Base-by-base conservation (phyloP, 805 yeast species). In the Saccharomycopsis sp. region DNA sequence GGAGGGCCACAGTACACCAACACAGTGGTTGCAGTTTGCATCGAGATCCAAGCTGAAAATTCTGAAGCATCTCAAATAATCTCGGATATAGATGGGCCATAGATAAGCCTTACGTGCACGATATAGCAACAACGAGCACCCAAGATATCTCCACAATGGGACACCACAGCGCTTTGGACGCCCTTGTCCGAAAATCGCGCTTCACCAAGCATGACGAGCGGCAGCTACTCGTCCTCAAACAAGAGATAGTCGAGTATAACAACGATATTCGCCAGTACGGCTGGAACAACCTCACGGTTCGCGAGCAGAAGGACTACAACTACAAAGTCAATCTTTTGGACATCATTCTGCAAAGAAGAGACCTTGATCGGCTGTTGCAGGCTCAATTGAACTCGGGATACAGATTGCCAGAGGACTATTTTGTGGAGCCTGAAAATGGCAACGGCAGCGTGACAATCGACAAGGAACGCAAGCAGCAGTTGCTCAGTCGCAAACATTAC, bases 371-470 rank as follows among this genome's bases (percentile, higher is more conserved):
- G 2, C 69, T 64, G 4, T 61, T 54, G 15, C 21, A 50, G 3
- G 47, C 37, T 5, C 52, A 56, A 46, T 34, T 58, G 2, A 52
- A 64, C 24, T 60, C 58, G n/a, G 79, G 74, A 3, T 86, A 82
- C 61, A 67, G 72, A 20, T 62, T 85, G 16, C 90, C 88, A 1
- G 81, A 79, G 41, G 89, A 83, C 54, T 77, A 78, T 61, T 60
- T 77, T n/a, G 79, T 29, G 37, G 37, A 29, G 37, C 37, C 78
- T 1, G 74, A 73, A 14, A 73, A 75, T 15, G 85, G 86, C 2
- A 54, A 52, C 46, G 53, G 52, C n/a, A 34, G 50, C 1, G 75
- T 75, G 50, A 29, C 37, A 7, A 70, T 81, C 9, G 88, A 84
- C 61, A 70, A 74, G 21, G 77, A 78, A 61, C 68, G 84, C 24